Evolutionary conservation across 352 stramenopile species (phyloP), one percentile per base, ranked within the genome.

Genomic region (Globisporangium apiculatum): DNA sequence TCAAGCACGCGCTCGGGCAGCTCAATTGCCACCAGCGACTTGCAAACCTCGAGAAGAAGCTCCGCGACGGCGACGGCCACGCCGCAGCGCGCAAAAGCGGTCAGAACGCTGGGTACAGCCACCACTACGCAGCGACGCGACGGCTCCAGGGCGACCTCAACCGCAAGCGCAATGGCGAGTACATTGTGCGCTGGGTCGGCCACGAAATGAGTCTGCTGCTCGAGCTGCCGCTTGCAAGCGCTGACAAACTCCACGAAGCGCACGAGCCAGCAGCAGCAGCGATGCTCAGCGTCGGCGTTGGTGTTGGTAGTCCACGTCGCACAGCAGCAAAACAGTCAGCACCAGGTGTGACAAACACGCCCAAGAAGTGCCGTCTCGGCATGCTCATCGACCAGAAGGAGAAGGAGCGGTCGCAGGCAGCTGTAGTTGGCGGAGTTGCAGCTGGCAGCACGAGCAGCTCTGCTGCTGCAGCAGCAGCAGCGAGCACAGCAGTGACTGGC

Each of bases 41-140:
- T 38, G 82, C 79, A 11, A 89, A 92, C 51, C 57, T 92, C n/a
- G 82, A 92, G 58, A 92, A 92, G 60, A 92, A 92, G 53, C 61
- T 92, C 36, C 77, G 79, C 40, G 79, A 89, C 51, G 79, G 79
- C 7, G 79, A 89, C 52, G 79, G 76, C 2, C 52, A 83, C 43
- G 24, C 24, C 2, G 24, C 24, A 31, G 61, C 72, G 37, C 69
- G 75, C 2, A 87, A 83, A 48, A 80, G 74, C 41, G 78, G 74
- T 4, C 75, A 73, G 11, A 74, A 82, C 37, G 68, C 67, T 0
- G 78, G 79, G 40, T 72, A 90, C 60, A 92, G 79, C 43, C 82
- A 92, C 41, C 82, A 92, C 60, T 92, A 92, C 54, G 82, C 82
- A 8, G 82, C 82, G 15, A 88, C 78, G 43, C 69, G 82, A 12